Percentiles rank a stretch among this genome's conserved stretches.
These are phyloP conservation scores for Tylopilus cervinicoccineus DNA, from an alignment of 768 basidiomycete genomes.

Conservation along the genomic window DNA sequence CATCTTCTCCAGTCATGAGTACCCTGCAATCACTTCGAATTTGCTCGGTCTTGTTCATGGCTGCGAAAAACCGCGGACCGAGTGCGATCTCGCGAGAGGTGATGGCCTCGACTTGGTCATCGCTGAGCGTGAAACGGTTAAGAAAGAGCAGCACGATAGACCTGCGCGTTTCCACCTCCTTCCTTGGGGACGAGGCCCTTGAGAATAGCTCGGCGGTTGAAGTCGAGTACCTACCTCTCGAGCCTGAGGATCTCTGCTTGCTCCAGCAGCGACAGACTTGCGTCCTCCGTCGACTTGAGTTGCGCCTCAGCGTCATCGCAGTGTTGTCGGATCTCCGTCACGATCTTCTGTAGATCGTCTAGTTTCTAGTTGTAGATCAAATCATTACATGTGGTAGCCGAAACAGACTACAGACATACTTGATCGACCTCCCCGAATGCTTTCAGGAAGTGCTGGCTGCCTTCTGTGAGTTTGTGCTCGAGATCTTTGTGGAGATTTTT, in stretches of 20 bases:
- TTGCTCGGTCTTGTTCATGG: conserved; percentile 80
- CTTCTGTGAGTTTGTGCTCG: conserved; percentile 76
- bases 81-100: conserved; percentile 77
- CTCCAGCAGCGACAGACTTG: conserved; percentile 77
- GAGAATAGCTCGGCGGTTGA: not conserved
- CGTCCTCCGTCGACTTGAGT: conserved; percentile 67
- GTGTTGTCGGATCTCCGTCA: conserved; percentile 72
- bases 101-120: conserved; percentile 68
- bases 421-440: conserved; percentile 89
- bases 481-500: conserved; percentile 82
- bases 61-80: conserved; percentile 69
- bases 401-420: too few species aligned
- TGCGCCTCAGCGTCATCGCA: conserved; percentile 84
- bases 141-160: conserved; percentile 80
- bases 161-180: conserved; percentile 65
- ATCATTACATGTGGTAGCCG: too few species aligned
- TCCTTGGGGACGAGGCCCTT: conserved; percentile 36
- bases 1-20: conserved; percentile 81
- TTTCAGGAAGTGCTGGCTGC: conserved; percentile 76
- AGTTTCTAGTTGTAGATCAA: conserved; percentile 59
- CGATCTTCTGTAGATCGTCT: conserved; percentile 69
- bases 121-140: conserved; percentile 75
- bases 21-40: conserved; percentile 85
- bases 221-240: conserved; percentile 51
- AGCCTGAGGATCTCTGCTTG: conserved; percentile 72